Base-by-base conservation (phyloP, 1,284 basidiomycete genomes). In the Cutaneotrichosporon cavernicola region DNA sequence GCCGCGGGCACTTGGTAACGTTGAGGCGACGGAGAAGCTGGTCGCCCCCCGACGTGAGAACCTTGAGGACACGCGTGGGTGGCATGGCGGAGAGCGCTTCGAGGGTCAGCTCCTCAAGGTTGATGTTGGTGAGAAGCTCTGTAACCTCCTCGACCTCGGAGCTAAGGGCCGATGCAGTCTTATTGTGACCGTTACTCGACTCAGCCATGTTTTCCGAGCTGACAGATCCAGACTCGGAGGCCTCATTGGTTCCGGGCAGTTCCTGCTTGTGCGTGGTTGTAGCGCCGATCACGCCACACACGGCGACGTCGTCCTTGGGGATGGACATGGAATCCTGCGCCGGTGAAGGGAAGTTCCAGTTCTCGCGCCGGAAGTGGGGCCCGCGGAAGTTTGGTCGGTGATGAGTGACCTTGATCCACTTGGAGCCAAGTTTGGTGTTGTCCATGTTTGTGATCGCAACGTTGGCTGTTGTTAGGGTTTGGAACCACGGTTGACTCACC, bases 401-500 rank as follows among this genome's bases (percentile, higher is more conserved):
- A 13, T 72, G 65, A 0, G 72, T 69, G 2, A 77, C 73, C 0
- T 65, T 59, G 38, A 79, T 59, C 8, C n/a, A 53, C n/a, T 68
- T 63, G 7, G 36, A 60, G 5, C 75, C 77, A 2, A 77, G 56
- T 38, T 60, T 62, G 13, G 64, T 61, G 11, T 67, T 66, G 50
- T 77, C 67, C 69, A 79, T 71, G 2, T 58, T 34, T 7, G 46
- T 32, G 38, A 77, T 70, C 2, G 76, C 76, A 2, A 53, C 34
- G 2, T 68, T 64, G 8, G 73, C 73, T 74, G 64, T 13, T 30
- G 49, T 51, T 4, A 51, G 49, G 8, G 9, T 36, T 21, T 49
- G 36, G 59, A 47, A 57, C n/a, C 46, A 21, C n/a, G 5, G 31
- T 16, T n/a, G 10, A 51, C 80, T 61, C 71, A 91, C 91, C 91